Evolutionary conservation across 73 alveolate genomes (phyloP), one percentile per base, ranked within the genome.

Genomic region (Blepharisma stoltei): DNA sequence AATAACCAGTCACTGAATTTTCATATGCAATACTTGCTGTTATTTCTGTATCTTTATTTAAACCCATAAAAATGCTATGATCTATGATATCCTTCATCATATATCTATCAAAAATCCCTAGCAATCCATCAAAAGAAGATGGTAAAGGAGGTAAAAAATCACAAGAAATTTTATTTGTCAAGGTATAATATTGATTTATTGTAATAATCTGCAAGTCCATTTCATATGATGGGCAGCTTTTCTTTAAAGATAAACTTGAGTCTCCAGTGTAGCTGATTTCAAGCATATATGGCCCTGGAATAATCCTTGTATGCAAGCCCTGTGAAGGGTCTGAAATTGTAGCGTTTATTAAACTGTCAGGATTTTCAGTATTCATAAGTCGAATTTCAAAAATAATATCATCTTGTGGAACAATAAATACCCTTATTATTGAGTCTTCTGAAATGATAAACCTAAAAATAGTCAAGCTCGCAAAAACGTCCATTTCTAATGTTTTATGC

Each of bases 401-500:
- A 18, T 14, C 18, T 14, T 18, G 48, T 1, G 73, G 73, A 38
- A 25, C 45, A 1, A 60, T 60, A 2, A 9, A 60, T 20, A 60
- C 14, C 2, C 46, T 18, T 14, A 60, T 18, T 38, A 60, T 8
- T 18, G 45, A 14, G 6, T 14, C 37, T 9, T 60, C 73, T 20
- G 38, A 8, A 8, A 60, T 14, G 0, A 14, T 25, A 25, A 60
- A 60, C 18, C 23, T 38, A 60, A 60, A 14, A 25, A 60, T 0
- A 25, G 48, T 60, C 73, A 14, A 38, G 5, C 48, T 38, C 47
- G 23, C 23, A 25, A 18, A n/a, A 9, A 38, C 5, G 73, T 60
- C 73, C 73, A 60, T 60, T 38, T 14, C 23, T 25, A 60, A 5
- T 0, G 38, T 60, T 60, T 60, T n/a, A 25, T 60, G 73, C 73